These are phyloP conservation scores for Coelastrella sp. DNA, from an alignment of 139 green algal species.

Conservation along the genomic window DNA sequence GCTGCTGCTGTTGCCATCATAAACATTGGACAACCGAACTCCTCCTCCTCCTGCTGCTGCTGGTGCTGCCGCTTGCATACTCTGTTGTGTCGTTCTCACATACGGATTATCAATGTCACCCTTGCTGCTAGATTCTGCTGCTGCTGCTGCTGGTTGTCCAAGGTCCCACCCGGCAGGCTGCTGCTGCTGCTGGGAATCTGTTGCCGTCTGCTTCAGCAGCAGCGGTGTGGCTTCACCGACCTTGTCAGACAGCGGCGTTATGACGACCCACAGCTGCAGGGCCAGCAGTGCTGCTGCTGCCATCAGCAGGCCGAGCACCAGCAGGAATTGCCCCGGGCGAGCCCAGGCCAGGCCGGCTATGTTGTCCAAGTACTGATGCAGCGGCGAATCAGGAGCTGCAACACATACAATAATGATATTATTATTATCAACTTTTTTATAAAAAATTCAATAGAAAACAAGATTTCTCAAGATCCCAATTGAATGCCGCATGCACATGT, in stretches of 20 bases:
- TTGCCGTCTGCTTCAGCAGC: not conserved
- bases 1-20: slow-evolving; percentile 8
- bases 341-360: slow-evolving; percentile 35
- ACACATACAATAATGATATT: not conserved
- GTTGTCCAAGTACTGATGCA: slow-evolving; percentile 47
- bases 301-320: slow-evolving; percentile 22
- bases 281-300: slow-evolving; percentile 25
- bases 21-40: not conserved
- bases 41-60: not conserved
- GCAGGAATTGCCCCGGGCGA: slow-evolving; percentile 26
- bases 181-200: not conserved
- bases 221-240: not conserved
- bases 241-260: slow-evolving; percentile 46
- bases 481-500: too few relatives aligned
- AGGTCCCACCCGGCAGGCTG: slow-evolving; percentile 5
- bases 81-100: not conserved
- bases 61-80: not conserved
- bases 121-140: not conserved
- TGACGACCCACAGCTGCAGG: slow-evolving; percentile 62
- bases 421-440: not conserved
- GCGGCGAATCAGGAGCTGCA: not conserved
- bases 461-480: too few relatives aligned
- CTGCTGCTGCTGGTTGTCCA: slow-evolving; percentile 7
- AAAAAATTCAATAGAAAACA: not conserved
- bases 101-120: too few relatives aligned